These are phyloP conservation scores for Trametes sp. DNA, from an alignment of 1,284 basidiomycete species.

Conservation along the genomic window DNA sequence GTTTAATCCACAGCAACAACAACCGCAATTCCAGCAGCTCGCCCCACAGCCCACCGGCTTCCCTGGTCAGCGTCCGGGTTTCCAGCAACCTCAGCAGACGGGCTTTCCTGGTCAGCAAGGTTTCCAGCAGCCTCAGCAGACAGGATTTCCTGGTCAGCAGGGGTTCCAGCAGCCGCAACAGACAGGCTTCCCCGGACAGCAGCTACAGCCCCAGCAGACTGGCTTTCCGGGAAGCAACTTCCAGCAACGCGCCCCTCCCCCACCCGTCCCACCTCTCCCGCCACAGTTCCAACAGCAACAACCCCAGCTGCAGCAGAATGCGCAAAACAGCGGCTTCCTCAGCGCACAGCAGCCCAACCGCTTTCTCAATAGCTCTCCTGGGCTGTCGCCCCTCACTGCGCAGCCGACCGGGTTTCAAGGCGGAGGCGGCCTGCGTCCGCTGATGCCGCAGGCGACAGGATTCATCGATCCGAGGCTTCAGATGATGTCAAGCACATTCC, in stretches of 20 bases:
- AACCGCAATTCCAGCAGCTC: conserved; percentile 46
- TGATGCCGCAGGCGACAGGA: conserved; percentile 84
- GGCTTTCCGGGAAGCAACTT: conserved; percentile 54
- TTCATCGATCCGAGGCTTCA: conserved; percentile 83
- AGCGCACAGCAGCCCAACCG: conserved; percentile 52
- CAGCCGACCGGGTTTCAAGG: conserved; percentile 68
- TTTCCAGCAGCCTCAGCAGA: conserved; percentile 50
- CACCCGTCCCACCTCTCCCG: conserved; percentile 65
- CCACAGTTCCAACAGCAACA: conserved; percentile 59
- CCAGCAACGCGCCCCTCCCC: conserved; percentile 61
- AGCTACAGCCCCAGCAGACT: conserved; percentile 51
- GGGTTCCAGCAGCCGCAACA: conserved; percentile 50
- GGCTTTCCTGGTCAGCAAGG: conserved; percentile 43
- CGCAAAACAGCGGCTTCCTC: conserved; percentile 49
- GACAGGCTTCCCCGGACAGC: conserved; percentile 43
- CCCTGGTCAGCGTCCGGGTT: conserved; percentile 43
- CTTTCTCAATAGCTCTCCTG: conserved; percentile 60
- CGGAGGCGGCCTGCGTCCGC: conserved; percentile 49
- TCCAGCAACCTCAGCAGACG: conserved; percentile 48
- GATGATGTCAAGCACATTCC: conserved; percentile 88
- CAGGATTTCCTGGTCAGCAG: conserved; percentile 42
- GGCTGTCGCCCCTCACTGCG: conserved; percentile 51
- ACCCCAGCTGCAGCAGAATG: conserved; percentile 41
- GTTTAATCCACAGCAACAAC: conserved; percentile 53
- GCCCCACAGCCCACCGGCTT: conserved; percentile 51